These are phyloP conservation scores for Lumnitzera littorea DNA, from an alignment of 345 rosid genomes.

Conservation along the genomic window DNA sequence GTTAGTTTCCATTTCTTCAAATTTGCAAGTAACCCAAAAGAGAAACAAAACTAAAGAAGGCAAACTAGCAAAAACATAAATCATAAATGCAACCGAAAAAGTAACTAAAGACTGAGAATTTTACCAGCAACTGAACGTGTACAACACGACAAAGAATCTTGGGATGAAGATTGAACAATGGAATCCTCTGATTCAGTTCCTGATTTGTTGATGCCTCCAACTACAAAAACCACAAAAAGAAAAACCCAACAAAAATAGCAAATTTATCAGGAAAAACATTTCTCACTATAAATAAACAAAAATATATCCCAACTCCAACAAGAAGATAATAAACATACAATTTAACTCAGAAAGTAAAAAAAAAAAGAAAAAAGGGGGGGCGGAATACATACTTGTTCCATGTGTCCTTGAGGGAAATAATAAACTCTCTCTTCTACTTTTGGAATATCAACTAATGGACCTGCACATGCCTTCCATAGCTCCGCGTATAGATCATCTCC, in stretches of 20 bases:
- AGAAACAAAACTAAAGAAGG: neutral
- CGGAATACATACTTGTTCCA: constrained; percentile 76
- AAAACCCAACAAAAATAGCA: constrained; percentile 18
- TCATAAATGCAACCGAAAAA: neutral
- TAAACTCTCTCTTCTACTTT: constrained; percentile 46
- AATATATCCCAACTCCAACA: too few species aligned
- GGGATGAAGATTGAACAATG: constrained; percentile 56
- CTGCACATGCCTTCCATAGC: constrained; percentile 88
- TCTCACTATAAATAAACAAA: too few species aligned
- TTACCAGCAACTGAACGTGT: constrained; percentile 67
- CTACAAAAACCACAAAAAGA: constrained; percentile 31
- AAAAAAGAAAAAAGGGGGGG: neutral
- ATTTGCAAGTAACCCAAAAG: constrained; percentile 1
- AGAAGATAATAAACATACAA: neutral
- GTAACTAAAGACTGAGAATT: constrained; percentile 4
- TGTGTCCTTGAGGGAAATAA: constrained; percentile 95
- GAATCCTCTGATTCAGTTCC: constrained; percentile 62
- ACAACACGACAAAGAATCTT: constrained; percentile 83
- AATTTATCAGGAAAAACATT: neutral
- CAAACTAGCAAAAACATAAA: constrained; percentile 4
- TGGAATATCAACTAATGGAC: constrained; percentile 78
- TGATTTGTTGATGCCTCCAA: constrained; percentile 83
- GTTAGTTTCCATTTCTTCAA: neutral
- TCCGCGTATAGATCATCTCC: constrained; percentile 51
- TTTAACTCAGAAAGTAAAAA: neutral